Base-by-base conservation (phyloP, 768 basidiomycete genomes). In the Amanita rubescens region DNA sequence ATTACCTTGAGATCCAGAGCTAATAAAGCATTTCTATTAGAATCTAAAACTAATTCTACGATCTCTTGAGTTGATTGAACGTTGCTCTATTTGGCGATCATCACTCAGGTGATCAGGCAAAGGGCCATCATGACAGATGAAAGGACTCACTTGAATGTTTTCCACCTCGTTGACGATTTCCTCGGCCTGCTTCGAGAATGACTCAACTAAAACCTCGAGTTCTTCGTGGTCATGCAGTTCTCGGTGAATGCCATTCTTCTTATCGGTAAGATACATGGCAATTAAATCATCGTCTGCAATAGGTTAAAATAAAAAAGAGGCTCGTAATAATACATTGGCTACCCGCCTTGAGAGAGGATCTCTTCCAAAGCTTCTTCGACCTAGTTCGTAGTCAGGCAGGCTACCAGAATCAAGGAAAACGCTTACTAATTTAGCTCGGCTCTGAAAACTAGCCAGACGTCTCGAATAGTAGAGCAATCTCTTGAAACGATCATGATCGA, bases 21-120 rank as follows among this genome's bases (percentile, higher is more conserved):
- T 19, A 98, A 76, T 14, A 98, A 75, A 4, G 88, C 81, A 62
- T 98, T 98, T 45, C 95, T 86, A 71, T 96, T 96, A 45, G 94
- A 89, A 67, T 98, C 95, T 37, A 98, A 76, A 62, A 97, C 93
- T 55, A 98, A 78, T 68, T 98, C 95, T 2, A 95, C 91, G 50
- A 98, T 97, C 70, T 98, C 95, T 73, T 97, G 95, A 0, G 95
- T 98, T 11, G 94, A 93, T 69, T 94, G 89, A 35, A 98, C 90
- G 65, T 98, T 97, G 51, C 78, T 81, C 92, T 92, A 58, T 43
- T 55, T 50, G 41, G 14, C 51, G 42, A 38, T 42, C 34, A 49
- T 55, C 41, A 49, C n/a, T 4, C n/a, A 34, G 51, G 47, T 44
- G 41, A 49, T 43, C n/a, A 51, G n/a, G 41, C 27, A 25, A 42